Base-by-base conservation (phyloP, 768 basidiomycete species). In the Lactarius sanguifluus region DNA sequence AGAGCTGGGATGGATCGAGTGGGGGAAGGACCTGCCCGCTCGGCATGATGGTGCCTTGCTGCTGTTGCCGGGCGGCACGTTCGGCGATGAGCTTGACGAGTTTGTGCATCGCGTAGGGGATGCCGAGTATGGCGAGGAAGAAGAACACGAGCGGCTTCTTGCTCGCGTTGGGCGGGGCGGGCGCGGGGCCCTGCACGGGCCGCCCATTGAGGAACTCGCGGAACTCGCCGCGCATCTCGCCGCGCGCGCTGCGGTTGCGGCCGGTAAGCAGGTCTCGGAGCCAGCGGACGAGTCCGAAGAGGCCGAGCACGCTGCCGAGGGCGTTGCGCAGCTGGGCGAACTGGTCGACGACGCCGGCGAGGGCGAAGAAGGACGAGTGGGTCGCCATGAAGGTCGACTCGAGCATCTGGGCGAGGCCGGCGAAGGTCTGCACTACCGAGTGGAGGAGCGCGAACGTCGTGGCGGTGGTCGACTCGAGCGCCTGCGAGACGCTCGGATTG, bases 301-400 rank as follows among this genome's bases (percentile, higher is more conserved):
- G 77, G 38, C 94, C 94, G 6, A 98, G 81, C 0, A 98, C 94
- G 74, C 95, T 95, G 28, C 94, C 96, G 18, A 98, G 83, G 15
- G 94, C 96, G 70, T 96, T 91, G 59, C 94, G 85, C 52, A 98
- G 85, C 71, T 94, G 92, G 3, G 87, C 88, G 72, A 99, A 90
- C 74, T 99, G 97, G 73, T 99, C 97, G 45, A 96, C 83, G 55
- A 99, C 96, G 68, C 94, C 92, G 59, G 96, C 94, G 89, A 96
- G 94, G 64, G 94, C 94, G 76, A 96, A 96, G 78, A 96, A 96
- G 10, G 88, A 91, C 0, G 92, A 94, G 76, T 96, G 94, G 0
- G 94, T 96, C 2, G 96, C 96, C 89, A 98, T 92, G 78, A 96
- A 98, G 6, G 96, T 98, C 40, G 87, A 89, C 76, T 98, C 96